A percentile compares a stretch with the other conserved stretches of the same genome.
Evolutionary conservation across 2,329 filamentous ascomycete genomes (phyloP).

Genomic region (Aureobasidium sp.): DNA sequence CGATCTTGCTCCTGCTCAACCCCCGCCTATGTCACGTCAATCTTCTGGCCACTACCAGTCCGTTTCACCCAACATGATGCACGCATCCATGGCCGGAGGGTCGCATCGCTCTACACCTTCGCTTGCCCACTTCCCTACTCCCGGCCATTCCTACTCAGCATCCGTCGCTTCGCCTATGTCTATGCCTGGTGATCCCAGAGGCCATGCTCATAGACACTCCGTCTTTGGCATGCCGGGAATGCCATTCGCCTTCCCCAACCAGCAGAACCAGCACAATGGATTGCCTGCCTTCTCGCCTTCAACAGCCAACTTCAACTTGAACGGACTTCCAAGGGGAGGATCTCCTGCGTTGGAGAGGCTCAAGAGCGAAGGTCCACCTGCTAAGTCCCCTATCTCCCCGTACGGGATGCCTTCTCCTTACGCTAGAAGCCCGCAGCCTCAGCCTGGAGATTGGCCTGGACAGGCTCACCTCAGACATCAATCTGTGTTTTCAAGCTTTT

Average conservation of each 20-base stretch:
- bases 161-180: slow-evolving; percentile 66
- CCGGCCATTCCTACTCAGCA: slow-evolving; percentile 41
- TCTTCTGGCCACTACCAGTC: slow-evolving; percentile 66
- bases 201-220: slow-evolving; percentile 64
- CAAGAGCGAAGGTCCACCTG: slow-evolving; percentile 27
- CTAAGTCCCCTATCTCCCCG: slow-evolving; percentile 52
- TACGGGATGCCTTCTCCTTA: slow-evolving; percentile 10
- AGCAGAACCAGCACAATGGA: slow-evolving; percentile 50
- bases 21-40: slow-evolving; percentile 57
- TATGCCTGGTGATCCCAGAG: slow-evolving; percentile 48
- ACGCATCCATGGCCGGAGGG: slow-evolving; percentile 32
- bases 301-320: slow-evolving; percentile 13
- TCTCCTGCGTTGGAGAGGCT: slow-evolving; percentile 32
- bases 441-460: slow-evolving; percentile 8
- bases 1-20: slow-evolving; percentile 51
- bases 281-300: slow-evolving; percentile 34
- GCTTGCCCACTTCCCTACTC: slow-evolving; percentile 44
- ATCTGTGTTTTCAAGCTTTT: slow-evolving; percentile 17
- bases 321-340: slow-evolving; percentile 30
- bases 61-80: slow-evolving; percentile 67
- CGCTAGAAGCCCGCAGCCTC: not conserved
- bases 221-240: slow-evolving; percentile 43
- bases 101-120: slow-evolving; percentile 30
- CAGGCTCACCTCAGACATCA: slow-evolving; percentile 14
- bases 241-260: slow-evolving; percentile 58